Percentiles rank a stretch among this genome's conserved stretches.
Evolutionary conservation across 805 yeast genomes (phyloP).

Genomic region (Monosporozyma yasuniensis): DNA sequence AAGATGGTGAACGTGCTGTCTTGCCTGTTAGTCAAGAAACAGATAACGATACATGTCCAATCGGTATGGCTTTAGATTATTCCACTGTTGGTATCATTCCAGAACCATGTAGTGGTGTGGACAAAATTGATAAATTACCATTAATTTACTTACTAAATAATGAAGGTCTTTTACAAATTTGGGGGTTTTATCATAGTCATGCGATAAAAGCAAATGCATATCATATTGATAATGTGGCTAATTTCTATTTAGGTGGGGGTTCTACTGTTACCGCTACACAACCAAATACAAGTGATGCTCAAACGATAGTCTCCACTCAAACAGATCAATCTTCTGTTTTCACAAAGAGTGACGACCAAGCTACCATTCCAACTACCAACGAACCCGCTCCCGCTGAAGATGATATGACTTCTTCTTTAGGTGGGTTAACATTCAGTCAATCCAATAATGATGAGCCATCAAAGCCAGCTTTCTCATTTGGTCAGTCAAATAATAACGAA

Average conservation of each 20-base stretch:
- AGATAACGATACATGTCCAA: conserved; percentile 59
- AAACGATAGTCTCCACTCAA: background rate
- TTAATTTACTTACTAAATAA: conserved; percentile 53
- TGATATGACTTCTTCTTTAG: background rate
- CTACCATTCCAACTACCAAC: background rate
- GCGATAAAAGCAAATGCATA: conserved; percentile 37
- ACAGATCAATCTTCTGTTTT: background rate
- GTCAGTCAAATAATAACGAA: background rate
- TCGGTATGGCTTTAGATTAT: conserved; percentile 62
- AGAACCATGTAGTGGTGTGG: conserved; percentile 52
- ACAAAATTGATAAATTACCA: conserved; percentile 54
- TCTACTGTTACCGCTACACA: too few relatives aligned
- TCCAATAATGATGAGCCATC: background rate
- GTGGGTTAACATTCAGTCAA: background rate
- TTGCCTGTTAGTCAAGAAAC: conserved; percentile 61
- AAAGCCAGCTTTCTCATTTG: background rate
- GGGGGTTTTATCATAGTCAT: conserved; percentile 54
- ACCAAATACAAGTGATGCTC: background rate
- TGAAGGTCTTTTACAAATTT: conserved; percentile 51
- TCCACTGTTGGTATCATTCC: conserved; percentile 35
- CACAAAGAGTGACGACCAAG: background rate
- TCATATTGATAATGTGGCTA: conserved; percentile 12
- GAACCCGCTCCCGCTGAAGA: background rate
- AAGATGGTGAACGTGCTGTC: conserved; percentile 65
- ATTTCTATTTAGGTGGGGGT: background rate